Conservation (phyloP, 805 yeast species). For the Naumovozyma castellii region DNA sequence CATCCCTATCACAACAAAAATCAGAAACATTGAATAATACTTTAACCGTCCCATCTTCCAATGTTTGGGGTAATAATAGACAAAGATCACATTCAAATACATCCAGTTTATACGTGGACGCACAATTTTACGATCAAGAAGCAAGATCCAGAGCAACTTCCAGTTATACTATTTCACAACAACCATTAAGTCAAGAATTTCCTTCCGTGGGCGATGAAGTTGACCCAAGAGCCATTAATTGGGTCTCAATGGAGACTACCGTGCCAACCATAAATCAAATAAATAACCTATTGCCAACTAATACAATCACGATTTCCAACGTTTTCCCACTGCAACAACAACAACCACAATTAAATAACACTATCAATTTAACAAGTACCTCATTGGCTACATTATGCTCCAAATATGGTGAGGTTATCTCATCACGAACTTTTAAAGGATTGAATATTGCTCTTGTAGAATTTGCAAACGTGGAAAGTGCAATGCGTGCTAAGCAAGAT, state of each 20-base stretch:
- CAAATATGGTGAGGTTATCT: constrained; percentile 51
- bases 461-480: constrained; percentile 60
- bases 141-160: constrained; percentile 17
- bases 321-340: constrained; percentile 35
- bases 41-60: constrained; percentile 1
- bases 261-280: constrained; percentile 70
- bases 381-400: constrained; percentile 52
- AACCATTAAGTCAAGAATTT: constrained; percentile 13
- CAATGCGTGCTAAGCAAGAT: constrained; percentile 68
- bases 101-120: constrained; percentile 28
- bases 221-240: constrained; percentile 46
- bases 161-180: constrained; percentile 11
- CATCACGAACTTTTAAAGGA: constrained; percentile 50
- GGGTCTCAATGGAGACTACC: constrained; percentile 64
- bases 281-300: constrained; percentile 61
- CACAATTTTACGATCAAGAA: constrained; percentile 21
- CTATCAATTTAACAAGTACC: constrained; percentile 34
- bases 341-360: constrained; percentile 45
- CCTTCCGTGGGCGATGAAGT: constrained; percentile 45
- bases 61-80: constrained; percentile 7
- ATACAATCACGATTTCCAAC: constrained; percentile 69
- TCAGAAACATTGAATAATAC: constrained; percentile 1
- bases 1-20: neutral
- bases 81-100: constrained; percentile 28
- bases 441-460: constrained; percentile 55